Percentiles rank a stretch among this genome's conserved stretches.
These are phyloP conservation scores for Powellomyces hirtus DNA, from an alignment of 192 early-diverging fungal species.

Conservation along the genomic window DNA sequence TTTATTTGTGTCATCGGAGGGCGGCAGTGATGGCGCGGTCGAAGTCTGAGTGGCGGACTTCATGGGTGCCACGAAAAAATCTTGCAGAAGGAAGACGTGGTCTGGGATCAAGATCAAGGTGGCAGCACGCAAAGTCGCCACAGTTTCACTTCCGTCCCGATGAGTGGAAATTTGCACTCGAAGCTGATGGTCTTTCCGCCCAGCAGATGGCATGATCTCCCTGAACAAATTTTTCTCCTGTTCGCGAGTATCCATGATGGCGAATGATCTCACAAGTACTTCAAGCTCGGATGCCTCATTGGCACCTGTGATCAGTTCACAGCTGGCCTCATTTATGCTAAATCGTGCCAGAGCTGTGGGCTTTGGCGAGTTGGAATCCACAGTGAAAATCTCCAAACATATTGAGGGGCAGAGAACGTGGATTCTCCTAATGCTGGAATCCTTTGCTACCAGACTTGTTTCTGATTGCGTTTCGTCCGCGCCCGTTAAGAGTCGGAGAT, in stretches of 20 bases:
- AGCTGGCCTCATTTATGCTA: neutral
- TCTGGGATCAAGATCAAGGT: constrained; percentile 84
- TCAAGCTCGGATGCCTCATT: constrained; percentile 58
- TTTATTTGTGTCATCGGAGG: no score
- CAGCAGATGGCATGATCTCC: constrained; percentile 76
- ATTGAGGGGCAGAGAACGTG: constrained; percentile 69
- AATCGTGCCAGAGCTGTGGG: constrained; percentile 14
- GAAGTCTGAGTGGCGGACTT: neutral
- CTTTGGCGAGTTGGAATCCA: constrained; percentile 3
- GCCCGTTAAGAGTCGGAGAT: neutral
- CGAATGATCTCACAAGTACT: constrained; percentile 65
- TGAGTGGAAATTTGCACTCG: constrained; percentile 41
- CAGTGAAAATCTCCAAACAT: constrained; percentile 74
- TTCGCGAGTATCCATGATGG: constrained; percentile 77
- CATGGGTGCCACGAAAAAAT: constrained; percentile 58
- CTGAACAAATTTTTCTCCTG: constrained; percentile 75
- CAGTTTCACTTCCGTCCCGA: constrained; percentile 45
- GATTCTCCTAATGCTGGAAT: constrained; percentile 33
- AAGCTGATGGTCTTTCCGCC: constrained; percentile 61
- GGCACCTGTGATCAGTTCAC: neutral
- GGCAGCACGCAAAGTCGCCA: constrained; percentile 78
- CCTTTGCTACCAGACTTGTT: neutral
- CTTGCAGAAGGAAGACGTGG: constrained; percentile 73
- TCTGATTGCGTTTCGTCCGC: neutral
- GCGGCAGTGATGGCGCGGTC: no score